Conservation (phyloP, 192 early-diverging fungal genomes). For the Glomus cerebriforme region DNA sequence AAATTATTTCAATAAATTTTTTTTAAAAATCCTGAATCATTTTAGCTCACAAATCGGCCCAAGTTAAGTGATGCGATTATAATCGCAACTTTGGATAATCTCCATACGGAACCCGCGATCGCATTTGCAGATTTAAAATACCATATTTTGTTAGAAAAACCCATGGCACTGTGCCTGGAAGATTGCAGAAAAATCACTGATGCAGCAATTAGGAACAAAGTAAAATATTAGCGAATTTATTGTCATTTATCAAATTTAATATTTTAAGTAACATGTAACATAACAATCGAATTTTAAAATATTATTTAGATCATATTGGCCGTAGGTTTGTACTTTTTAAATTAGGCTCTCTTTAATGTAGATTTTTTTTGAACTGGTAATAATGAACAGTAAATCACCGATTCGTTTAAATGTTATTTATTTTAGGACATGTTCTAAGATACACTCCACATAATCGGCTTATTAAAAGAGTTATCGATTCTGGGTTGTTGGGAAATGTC, state of each 20-base stretch:
- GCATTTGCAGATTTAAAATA: conserved; percentile 55
- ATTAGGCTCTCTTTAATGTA: too few relatives aligned
- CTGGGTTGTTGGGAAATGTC: conserved; percentile 56
- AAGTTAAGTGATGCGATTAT: conserved; percentile 53
- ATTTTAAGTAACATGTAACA: conserved; percentile 23
- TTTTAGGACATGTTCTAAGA: conserved; percentile 54
- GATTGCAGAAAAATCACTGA: conserved; percentile 54
- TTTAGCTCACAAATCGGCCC: conserved; percentile 40
- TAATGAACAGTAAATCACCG: too few relatives aligned
- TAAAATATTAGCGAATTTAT: conserved; percentile 42
- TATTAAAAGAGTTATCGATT: conserved; percentile 58
- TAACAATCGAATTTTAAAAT: conserved; percentile 1
- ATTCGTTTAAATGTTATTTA: not conserved
- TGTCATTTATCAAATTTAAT: conserved; percentile 17
- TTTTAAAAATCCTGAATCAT: conserved; percentile 16
- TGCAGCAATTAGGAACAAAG: conserved; percentile 44
- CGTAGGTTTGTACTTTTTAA: conserved; percentile 3
- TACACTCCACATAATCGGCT: conserved; percentile 61
- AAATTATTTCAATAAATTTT: conserved; percentile 12
- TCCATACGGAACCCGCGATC: conserved; percentile 53
- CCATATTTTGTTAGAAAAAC: conserved; percentile 70
- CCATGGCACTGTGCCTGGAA: conserved; percentile 55
- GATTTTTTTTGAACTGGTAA: too few relatives aligned
- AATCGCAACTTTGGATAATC: conserved; percentile 52
- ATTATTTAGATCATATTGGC: conserved; percentile 24